Evolutionary conservation across 345 rosid genomes (phyloP).

Genomic region (Arabidopsis thaliana): TAIR10.1 NC_003075.7:13591501-13592000

Average conservation of each 20-base stretch:
- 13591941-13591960: constrained; percentile 97
- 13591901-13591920: constrained; percentile 13
- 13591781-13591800: constrained; percentile 3
- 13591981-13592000: constrained; percentile 87
- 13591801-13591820: constrained; percentile 21
- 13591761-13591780: not conserved
- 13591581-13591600: constrained; percentile 9
- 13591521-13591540: constrained; percentile 15
- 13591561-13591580: not conserved
- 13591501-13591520: not conserved
- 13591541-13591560: constrained; percentile 3
- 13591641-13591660: constrained; percentile 15
- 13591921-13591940: constrained; percentile 55
- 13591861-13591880: constrained; percentile 12
- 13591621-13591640: constrained; percentile 14
- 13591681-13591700: constrained; percentile 19
- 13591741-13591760: constrained; percentile 9
- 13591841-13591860: constrained; percentile 18
- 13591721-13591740: constrained; percentile 14
- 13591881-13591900: constrained; percentile 16
- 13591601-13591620: constrained; percentile 13
- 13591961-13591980: constrained; percentile 97
- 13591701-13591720: not conserved
- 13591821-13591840: constrained; percentile 15
- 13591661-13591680: constrained; percentile 11